These are phyloP conservation scores for Chenopodium berlandieri DNA, from an alignment of 148 eudicot genomes.

Conservation along the genomic window DNA sequence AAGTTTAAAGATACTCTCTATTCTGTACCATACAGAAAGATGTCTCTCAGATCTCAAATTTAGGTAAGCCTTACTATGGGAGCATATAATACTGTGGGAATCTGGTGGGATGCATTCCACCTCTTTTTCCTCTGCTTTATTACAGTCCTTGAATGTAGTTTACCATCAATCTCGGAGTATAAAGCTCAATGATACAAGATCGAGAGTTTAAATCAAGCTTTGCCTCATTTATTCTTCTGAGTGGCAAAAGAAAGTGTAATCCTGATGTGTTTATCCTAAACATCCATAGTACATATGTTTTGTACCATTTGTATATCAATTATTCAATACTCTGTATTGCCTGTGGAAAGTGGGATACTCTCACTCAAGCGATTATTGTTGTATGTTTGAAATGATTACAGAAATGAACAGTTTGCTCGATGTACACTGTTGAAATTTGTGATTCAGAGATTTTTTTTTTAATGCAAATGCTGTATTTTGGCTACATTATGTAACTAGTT, in stretches of 20 bases:
- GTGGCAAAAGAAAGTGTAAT: neutral
- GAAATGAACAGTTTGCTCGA: neutral
- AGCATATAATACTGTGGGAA: neutral
- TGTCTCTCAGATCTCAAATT: conserved; percentile 1
- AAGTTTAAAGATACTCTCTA: conserved; percentile 22
- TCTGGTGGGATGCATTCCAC: neutral
- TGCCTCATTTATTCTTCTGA: neutral
- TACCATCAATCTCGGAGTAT: neutral
- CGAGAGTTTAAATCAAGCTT: too few species aligned
- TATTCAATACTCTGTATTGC: neutral
- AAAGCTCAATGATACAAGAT: too few species aligned
- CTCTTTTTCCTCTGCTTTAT: neutral
- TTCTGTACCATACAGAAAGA: conserved; percentile 6
- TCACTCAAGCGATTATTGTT: neutral
- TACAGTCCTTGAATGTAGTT: neutral
- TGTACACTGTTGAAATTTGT: neutral
- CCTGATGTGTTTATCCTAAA: neutral
- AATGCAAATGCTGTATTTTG: neutral
- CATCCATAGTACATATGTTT: neutral
- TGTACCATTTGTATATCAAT: neutral
- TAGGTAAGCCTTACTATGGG: neutral
- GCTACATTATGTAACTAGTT: neutral
- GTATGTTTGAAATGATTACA: neutral
- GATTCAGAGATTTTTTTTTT: neutral
- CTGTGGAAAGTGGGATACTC: neutral